Evolutionary conservation across 371 early-diverging fungal species (phyloP).

Genomic region (Mortierella sp.): DNA sequence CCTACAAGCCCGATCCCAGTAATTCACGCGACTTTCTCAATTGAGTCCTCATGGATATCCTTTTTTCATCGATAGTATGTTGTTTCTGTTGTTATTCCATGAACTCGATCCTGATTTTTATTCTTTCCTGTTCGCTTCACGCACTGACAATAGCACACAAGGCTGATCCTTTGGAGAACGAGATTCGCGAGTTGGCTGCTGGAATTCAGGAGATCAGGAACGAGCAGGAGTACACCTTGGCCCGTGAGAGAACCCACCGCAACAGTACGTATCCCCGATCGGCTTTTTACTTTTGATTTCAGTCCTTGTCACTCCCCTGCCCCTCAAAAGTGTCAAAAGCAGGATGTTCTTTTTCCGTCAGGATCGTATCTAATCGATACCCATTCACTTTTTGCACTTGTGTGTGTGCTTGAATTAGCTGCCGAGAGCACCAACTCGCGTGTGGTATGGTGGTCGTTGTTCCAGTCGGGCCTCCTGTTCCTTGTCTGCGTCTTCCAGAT

Average conservation of each 20-base stretch:
- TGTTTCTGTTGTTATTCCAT: background rate
- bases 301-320: background rate
- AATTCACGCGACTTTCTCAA: background rate
- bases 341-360: background rate
- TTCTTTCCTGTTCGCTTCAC: background rate
- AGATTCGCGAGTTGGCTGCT: constrained; percentile 76
- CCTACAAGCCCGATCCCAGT: constrained; percentile 35
- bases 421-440: constrained; percentile 83
- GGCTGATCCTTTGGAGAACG: constrained; percentile 74
- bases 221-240: constrained; percentile 81
- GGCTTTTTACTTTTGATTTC: too few species aligned
- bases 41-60: background rate
- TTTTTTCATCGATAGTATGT: background rate
- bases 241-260: constrained; percentile 78
- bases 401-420: constrained; percentile 60
- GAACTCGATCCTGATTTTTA: background rate
- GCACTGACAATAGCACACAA: constrained; percentile 35
- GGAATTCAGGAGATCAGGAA: constrained; percentile 76
- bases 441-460: constrained; percentile 85
- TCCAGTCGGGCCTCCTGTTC: constrained; percentile 72
- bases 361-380: background rate
- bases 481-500: constrained; percentile 80
- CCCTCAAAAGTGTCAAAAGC: background rate
- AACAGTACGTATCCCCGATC: constrained; percentile 81
- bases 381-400: background rate